These are phyloP conservation scores for Borovskyia barvae DNA, from an alignment of 208 protist genomes.

Conservation along the genomic window DNA sequence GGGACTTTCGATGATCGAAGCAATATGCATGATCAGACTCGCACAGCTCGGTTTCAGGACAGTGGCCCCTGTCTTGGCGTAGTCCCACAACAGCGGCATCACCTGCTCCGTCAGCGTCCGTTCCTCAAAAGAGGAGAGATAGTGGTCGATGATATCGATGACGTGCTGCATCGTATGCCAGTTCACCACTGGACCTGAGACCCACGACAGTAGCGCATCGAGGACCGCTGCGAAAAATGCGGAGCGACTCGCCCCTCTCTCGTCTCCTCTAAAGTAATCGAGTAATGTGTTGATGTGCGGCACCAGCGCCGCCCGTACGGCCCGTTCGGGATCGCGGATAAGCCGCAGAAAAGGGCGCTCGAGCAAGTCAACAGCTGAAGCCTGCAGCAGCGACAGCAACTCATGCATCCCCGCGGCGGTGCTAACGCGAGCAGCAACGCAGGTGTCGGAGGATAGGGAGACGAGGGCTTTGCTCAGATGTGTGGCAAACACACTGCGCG, in stretches of 20 bases:
- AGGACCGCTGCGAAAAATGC: slow-evolving; percentile 60
- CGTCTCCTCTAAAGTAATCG: slow-evolving; percentile 67
- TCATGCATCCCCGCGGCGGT: slow-evolving; percentile 86
- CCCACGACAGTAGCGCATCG: slow-evolving; percentile 39
- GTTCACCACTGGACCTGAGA: slow-evolving; percentile 35
- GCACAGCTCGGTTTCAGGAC: slow-evolving; percentile 66
- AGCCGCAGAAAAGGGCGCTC: slow-evolving; percentile 72
- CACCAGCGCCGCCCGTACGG: slow-evolving; percentile 58
- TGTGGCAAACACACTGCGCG: slow-evolving; percentile 64
- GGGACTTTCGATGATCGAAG: slow-evolving; percentile 29
- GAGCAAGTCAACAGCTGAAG: slow-evolving; percentile 51
- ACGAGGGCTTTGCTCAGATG: slow-evolving; percentile 64
- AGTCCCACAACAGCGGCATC: slow-evolving; percentile 53
- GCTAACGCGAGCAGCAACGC: slow-evolving; percentile 50
- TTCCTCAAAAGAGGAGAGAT: slow-evolving; percentile 57
- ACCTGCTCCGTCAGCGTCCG: slow-evolving; percentile 60
- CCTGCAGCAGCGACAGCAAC: slow-evolving; percentile 68
- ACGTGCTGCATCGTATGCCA: slow-evolving; percentile 80
- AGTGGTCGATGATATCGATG: slow-evolving; percentile 50
- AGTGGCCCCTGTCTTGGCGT: slow-evolving; percentile 62
- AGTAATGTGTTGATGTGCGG: slow-evolving; percentile 54
- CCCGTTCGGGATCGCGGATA: slow-evolving; percentile 45
- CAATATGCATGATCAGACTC: slow-evolving; percentile 52
- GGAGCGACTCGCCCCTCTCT: slow-evolving; percentile 25
- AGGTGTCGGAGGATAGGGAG: slow-evolving; percentile 55